A percentile compares a stretch with the other conserved stretches of the same genome.
Evolutionary conservation across 306 rosid genomes (phyloP).

Genomic region (Macrotyloma uniflorum): DNA sequence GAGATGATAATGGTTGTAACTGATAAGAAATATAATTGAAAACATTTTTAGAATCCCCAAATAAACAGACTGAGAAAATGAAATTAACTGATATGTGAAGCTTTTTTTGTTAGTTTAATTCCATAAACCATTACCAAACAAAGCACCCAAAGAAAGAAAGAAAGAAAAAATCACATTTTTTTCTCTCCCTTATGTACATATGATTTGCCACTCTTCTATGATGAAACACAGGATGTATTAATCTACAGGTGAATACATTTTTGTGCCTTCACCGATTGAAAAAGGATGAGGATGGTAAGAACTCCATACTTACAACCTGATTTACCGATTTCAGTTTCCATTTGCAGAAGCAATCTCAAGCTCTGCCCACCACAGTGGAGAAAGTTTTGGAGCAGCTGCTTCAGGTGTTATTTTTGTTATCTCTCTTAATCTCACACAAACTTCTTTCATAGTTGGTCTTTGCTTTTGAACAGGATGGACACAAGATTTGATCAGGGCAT

Average conservation of each 20-base stretch:
- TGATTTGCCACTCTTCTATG: conserved; percentile 38
- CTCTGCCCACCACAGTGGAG: conserved; percentile 99
- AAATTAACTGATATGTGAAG: conserved; percentile 32
- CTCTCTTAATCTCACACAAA: conserved; percentile 63
- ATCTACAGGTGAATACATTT: conserved; percentile 37
- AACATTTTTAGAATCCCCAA: conserved; percentile 17
- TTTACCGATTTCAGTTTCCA: conserved; percentile 49
- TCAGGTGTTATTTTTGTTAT: conserved; percentile 80
- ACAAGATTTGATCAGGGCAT: conserved; percentile 61
- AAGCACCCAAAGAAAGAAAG: conserved; percentile 24
- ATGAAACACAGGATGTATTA: conserved; percentile 44
- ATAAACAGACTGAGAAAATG: conserved; percentile 23
- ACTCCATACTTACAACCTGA: conserved; percentile 44
- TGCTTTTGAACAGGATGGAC: conserved; percentile 49
- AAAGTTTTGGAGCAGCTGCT: conserved; percentile 76
- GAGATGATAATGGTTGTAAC: background rate
- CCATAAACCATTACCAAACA: conserved; percentile 33
- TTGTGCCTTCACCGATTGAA: conserved; percentile 32
- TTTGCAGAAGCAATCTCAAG: conserved; percentile 76
- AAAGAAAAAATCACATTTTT: background rate
- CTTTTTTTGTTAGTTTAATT: conserved; percentile 39
- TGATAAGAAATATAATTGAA: background rate
- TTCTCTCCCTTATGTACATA: conserved; percentile 62
- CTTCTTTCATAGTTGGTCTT: conserved; percentile 71
- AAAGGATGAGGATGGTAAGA: conserved; percentile 32